Evolutionary conservation across 78 protist genomes (phyloP), one percentile per base, ranked within the genome.

Genomic region (Pigoraptor vietnamica): DNA sequence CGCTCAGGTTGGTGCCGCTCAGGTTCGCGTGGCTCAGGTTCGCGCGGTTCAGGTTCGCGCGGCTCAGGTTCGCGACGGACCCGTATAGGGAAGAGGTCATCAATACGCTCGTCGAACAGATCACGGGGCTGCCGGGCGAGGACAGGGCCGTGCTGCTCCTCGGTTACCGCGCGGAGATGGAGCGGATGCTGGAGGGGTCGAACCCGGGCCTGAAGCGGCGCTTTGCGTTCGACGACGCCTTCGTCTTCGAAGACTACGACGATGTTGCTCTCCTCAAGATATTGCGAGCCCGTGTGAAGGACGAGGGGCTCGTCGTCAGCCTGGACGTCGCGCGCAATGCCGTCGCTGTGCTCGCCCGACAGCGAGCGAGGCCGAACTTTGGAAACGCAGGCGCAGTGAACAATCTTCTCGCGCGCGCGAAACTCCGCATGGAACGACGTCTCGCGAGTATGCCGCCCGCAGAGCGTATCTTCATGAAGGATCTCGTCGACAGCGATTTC

Each of bases 161-260:
- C 32, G 96, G 95, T 6, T 94, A 94, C 82, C 32, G 37, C 24
- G 33, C 40, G 48, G 81, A 90, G 55, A 94, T 94, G 90, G 88
- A 48, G 33, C 14, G 0, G 55, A 87, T 92, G 88, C 21, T 94
- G n/a, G 25, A 37, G 0, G 37, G 10, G 6, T 9, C 38, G 48
- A 92, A 94, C 89, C 93, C 92, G 14, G 96, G 96, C 6, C 91
- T 94, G 23, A 32, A 48, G 37, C 90, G 96, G 40, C 92, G 96
- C 29, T 92, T 94, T 83, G 38, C 2, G 35, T 79, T 92, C 37
- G 88, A 87, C 10, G 33, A 81, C 33, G 92, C 94, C 19, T 90
- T 0, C 29, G 6, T 0, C 86, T 91, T 91, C 82, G 90, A 9
- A 21, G 93, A 91, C 86, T 91, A 37, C 90, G n/a, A 0, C 55